phyloP scores from a whole-genome alignment of 306 rosid genomes.

The Lathyrus tuberosus region DNA sequence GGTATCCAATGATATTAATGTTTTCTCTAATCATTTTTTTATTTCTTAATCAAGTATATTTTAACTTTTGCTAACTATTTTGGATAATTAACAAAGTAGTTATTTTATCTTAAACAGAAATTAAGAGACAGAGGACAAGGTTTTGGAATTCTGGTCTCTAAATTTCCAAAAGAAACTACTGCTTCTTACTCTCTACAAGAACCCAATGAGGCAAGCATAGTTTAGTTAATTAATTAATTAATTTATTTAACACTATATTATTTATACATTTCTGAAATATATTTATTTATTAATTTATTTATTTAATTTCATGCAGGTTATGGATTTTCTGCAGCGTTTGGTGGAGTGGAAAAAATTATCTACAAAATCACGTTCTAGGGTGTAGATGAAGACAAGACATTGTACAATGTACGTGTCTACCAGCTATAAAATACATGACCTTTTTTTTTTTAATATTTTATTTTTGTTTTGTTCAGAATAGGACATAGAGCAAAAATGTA shows the following conservation, averaged over 20 bases:
- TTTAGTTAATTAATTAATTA: too few relatives aligned
- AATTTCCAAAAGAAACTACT: constrained; percentile 80
- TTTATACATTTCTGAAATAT: constrained; percentile 11
- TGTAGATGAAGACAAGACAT: constrained; percentile 42
- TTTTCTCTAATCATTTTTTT: neutral
- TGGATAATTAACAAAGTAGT: constrained; percentile 30
- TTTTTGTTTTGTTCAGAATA: constrained; percentile 37
- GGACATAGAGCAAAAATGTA: constrained; percentile 41
- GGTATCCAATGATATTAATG: constrained; percentile 56
- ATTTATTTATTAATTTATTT: neutral
- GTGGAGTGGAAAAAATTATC: constrained; percentile 64
- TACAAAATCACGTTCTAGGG: constrained; percentile 45
- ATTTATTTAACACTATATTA: too few relatives aligned
- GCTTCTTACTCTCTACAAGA: constrained; percentile 92
- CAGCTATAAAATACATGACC: constrained; percentile 43
- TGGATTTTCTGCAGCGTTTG: constrained; percentile 74
- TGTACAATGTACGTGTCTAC: constrained; percentile 45
- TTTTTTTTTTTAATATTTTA: constrained; percentile 10
- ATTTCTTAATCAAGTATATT: neutral
- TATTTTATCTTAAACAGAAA: constrained; percentile 47
- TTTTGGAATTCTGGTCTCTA: constrained; percentile 87
- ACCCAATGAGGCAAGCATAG: constrained; percentile 81
- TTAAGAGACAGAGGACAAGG: constrained; percentile 92
- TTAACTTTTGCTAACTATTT: constrained; percentile 4
- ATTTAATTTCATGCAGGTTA: constrained; percentile 55